Conservation (phyloP, 2,329 filamentous ascomycete genomes). For the Harringtonia aguacate region DNA sequence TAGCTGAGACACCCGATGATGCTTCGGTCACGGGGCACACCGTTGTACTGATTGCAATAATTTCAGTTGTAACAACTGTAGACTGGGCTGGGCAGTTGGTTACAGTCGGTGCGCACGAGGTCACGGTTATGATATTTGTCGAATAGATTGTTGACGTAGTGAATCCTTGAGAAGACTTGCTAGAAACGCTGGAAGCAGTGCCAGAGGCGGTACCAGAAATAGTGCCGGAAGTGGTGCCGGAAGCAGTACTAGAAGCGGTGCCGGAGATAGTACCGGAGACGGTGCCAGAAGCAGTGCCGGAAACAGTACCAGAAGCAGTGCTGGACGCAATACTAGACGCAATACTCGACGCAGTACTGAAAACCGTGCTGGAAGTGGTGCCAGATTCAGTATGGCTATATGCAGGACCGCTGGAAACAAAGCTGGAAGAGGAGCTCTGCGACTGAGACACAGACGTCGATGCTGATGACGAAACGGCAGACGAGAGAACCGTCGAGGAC, state of each 20-base stretch:
- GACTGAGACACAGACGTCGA: too few species aligned
- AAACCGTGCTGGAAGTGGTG: neutral
- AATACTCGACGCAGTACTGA: too few species aligned
- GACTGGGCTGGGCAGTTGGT: conserved; percentile 10
- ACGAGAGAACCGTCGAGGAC: too few species aligned
- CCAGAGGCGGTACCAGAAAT: too few species aligned
- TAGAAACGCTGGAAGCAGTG: too few species aligned
- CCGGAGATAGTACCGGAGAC: too few species aligned
- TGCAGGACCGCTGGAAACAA: too few species aligned
- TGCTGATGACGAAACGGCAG: neutral
- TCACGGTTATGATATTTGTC: conserved; percentile 24
- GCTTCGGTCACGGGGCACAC: neutral
- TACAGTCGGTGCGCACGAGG: conserved; percentile 6
- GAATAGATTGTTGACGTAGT: conserved; percentile 26
- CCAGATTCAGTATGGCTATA: neutral
- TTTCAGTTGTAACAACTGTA: conserved; percentile 1
- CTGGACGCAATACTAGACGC: neutral
- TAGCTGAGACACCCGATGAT: neutral
- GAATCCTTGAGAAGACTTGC: conserved; percentile 5
- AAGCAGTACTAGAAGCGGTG: neutral
- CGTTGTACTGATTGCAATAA: neutral
- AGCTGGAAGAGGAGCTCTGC: too few species aligned
- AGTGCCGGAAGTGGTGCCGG: neutral
- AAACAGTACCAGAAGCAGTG: neutral
- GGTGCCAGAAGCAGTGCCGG: too few species aligned